These are phyloP conservation scores for Vanrija sp. DNA, from an alignment of 1,284 basidiomycete genomes.

Conservation along the genomic window DNA sequence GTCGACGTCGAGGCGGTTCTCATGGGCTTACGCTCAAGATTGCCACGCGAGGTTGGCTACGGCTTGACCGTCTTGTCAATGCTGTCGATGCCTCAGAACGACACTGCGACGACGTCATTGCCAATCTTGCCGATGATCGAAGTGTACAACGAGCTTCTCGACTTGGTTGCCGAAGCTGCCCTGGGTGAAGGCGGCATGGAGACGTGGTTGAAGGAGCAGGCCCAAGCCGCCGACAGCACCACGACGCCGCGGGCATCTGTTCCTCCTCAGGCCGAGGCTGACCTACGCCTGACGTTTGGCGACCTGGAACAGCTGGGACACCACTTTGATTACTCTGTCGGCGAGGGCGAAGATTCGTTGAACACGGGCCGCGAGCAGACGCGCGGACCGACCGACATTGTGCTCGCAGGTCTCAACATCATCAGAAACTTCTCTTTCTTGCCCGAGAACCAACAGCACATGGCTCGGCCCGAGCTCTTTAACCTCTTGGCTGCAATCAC, in stretches of 20 bases:
- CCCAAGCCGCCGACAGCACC: neutral
- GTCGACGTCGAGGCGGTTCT: conserved; percentile 85
- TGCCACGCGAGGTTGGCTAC: conserved; percentile 81
- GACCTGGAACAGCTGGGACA: conserved; percentile 84
- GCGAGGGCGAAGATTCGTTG: conserved; percentile 48
- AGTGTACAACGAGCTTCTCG: conserved; percentile 79
- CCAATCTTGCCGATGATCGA: conserved; percentile 73
- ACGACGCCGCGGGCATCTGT: no score
- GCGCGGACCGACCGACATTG: conserved; percentile 53
- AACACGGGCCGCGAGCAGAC: conserved; percentile 15
- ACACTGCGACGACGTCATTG: conserved; percentile 58
- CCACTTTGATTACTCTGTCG: conserved; percentile 73
- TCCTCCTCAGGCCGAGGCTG: no score
- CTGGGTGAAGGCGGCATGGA: conserved; percentile 58
- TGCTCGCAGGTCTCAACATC: conserved; percentile 72
- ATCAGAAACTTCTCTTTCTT: conserved; percentile 78
- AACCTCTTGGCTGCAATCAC: conserved; percentile 66
- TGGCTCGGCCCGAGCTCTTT: conserved; percentile 63
- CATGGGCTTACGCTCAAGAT: conserved; percentile 81
- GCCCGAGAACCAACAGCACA: conserved; percentile 65
- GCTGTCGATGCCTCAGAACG: conserved; percentile 52
- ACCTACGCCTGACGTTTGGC: conserved; percentile 65
- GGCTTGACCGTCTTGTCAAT: conserved; percentile 85
- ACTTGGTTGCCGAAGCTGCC: conserved; percentile 76
- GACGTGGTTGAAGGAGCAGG: conserved; percentile 34